Conservation (phyloP, 306 rosid species). For the Prunus campanulata region DNA sequence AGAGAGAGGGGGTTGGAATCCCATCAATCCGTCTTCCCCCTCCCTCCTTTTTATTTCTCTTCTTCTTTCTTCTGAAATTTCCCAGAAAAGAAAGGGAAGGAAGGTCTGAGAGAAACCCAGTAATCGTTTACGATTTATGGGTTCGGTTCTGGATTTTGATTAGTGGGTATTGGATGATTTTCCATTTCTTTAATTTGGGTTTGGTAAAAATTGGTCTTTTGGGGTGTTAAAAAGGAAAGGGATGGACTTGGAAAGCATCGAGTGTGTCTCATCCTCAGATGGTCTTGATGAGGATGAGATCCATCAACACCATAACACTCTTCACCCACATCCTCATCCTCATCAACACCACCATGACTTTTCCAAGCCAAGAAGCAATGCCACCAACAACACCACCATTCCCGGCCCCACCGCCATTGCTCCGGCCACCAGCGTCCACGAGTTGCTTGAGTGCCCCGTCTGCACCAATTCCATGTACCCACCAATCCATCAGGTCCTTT, state of each 20-base stretch:
- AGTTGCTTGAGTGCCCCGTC: conserved; percentile 91
- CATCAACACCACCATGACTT: conserved; percentile 68
- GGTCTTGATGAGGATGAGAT: conserved; percentile 92
- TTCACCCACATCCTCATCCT: conserved; percentile 50
- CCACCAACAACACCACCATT: conserved; percentile 32
- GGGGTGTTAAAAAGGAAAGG: conserved; percentile 13
- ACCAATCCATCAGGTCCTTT: conserved; percentile 84
- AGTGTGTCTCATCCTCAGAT: conserved; percentile 80
- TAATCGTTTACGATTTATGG: background rate
- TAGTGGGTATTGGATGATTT: conserved; percentile 1
- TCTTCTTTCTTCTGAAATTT: conserved; percentile 10
- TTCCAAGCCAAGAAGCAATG: conserved; percentile 66
- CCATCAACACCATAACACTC: conserved; percentile 47
- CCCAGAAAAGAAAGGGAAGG: conserved; percentile 5
- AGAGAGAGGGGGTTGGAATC: conserved; percentile 38
- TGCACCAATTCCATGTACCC: conserved; percentile 99
- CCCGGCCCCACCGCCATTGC: conserved; percentile 55
- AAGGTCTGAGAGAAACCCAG: conserved; percentile 12
- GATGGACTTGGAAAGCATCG: conserved; percentile 86
- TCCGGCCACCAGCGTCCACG: conserved; percentile 95
- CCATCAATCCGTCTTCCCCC: conserved; percentile 16
- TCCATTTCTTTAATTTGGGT: background rate
- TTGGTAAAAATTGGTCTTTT: background rate
- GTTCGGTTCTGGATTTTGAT: conserved; percentile 26
- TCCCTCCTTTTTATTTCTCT: conserved; percentile 28